These are phyloP conservation scores for Rubroshorea leprosula DNA, from an alignment of 345 rosid genomes.

Conservation along the genomic window DNA sequence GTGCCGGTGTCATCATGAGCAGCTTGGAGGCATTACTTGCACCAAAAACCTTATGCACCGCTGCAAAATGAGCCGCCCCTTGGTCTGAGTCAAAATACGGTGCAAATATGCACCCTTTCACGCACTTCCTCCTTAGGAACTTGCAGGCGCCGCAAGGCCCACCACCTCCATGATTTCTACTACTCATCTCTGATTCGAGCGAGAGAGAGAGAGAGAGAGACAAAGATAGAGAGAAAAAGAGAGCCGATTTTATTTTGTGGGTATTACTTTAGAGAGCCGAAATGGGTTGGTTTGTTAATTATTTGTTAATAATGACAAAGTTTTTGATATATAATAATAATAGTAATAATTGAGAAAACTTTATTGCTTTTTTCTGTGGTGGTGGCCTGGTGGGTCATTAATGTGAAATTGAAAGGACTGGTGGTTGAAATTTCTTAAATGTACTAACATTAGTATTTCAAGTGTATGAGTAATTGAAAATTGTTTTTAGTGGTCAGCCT, in stretches of 20 bases:
- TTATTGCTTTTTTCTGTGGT: too few species aligned
- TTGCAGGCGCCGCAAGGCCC: constrained; percentile 95
- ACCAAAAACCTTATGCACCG: constrained; percentile 86
- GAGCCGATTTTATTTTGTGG: background rate
- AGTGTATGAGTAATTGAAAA: too few species aligned
- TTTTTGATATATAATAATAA: too few species aligned
- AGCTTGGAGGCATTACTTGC: constrained; percentile 91
- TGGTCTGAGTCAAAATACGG: constrained; percentile 83
- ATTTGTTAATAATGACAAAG: too few species aligned
- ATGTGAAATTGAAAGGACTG: background rate
- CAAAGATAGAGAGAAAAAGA: background rate
- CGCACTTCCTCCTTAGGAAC: constrained; percentile 76
- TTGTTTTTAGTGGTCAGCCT: background rate
- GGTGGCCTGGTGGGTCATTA: too few species aligned
- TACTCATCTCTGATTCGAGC: constrained; percentile 9
- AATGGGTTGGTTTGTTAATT: too few species aligned
- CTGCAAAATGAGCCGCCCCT: constrained; percentile 71
- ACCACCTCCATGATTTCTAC: constrained; percentile 36
- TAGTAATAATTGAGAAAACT: too few species aligned
- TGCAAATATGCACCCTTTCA: constrained; percentile 71
- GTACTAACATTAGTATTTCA: background rate
- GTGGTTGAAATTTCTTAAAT: too few species aligned
- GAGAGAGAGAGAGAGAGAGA: too few species aligned
- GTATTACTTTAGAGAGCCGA: background rate
- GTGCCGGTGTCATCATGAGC: constrained; percentile 49